These are phyloP conservation scores for Spinellus fusiger DNA, from an alignment of 192 early-diverging fungal species.

Conservation along the genomic window DNA sequence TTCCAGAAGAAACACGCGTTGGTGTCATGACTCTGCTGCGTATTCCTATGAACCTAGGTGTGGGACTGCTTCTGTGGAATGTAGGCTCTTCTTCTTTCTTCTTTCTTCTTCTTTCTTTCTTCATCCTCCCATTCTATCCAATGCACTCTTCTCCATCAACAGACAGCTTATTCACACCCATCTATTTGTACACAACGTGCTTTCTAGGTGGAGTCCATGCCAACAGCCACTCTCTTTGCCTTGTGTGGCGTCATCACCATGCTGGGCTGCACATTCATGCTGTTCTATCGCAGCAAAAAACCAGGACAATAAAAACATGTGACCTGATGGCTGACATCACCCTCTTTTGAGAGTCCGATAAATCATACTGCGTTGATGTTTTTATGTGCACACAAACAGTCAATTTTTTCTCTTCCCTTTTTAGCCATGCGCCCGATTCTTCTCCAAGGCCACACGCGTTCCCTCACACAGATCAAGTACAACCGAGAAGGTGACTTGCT, in stretches of 20 bases:
- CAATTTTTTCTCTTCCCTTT: neutral
- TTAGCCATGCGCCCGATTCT: constrained; percentile 81
- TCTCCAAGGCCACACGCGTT: constrained; percentile 92
- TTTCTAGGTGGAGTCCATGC: too few relatives aligned
- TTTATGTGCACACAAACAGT: neutral
- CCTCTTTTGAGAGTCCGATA: too few relatives aligned
- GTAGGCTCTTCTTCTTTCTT: constrained; percentile 17
- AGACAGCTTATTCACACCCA: too few relatives aligned
- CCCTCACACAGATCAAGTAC: constrained; percentile 97
- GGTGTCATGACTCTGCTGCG: constrained; percentile 54
- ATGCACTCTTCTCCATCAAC: too few relatives aligned
- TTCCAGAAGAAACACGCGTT: constrained; percentile 52
- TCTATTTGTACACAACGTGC: too few relatives aligned
- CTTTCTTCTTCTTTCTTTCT: neutral
- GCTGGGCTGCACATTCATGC: too few relatives aligned
- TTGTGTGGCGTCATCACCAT: too few relatives aligned
- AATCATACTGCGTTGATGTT: neutral
- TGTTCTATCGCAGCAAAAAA: too few relatives aligned
- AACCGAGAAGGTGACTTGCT: constrained; percentile 97
- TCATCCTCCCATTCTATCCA: too few relatives aligned
- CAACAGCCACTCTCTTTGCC: too few relatives aligned
- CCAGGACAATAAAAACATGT: too few relatives aligned
- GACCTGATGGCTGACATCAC: constrained; percentile 1
- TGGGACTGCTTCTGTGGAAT: constrained; percentile 41
- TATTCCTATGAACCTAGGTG: constrained; percentile 58